phyloP scores from a whole-genome alignment of 179 eudicot species.

The Actinidia arguta region DNA sequence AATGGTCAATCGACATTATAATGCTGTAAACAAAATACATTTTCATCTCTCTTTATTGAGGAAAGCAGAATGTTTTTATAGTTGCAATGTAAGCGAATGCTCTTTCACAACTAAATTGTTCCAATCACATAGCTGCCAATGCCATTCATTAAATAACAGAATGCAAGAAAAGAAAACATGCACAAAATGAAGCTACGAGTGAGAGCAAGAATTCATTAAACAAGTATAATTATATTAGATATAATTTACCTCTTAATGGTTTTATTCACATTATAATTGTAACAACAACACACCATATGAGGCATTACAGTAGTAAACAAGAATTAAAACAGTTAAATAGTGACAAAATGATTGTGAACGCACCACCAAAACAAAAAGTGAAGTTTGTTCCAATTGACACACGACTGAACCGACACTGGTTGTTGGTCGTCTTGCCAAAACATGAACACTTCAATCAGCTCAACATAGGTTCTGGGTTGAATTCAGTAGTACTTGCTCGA shows the following conservation, averaged over 20 bases:
- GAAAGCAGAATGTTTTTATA: background rate
- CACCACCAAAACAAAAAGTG: conserved; percentile 6
- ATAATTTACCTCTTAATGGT: background rate
- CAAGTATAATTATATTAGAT: background rate
- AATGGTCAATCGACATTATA: background rate
- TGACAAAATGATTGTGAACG: conserved; percentile 1
- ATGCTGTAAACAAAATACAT: background rate
- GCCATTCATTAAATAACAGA: background rate
- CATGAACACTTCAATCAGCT: conserved; percentile 3
- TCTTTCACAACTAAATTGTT: background rate
- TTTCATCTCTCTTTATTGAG: conserved; percentile 14
- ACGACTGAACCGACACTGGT: conserved; percentile 12
- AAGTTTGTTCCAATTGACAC: background rate
- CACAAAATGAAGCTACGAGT: background rate
- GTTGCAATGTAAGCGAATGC: background rate
- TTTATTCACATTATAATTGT: background rate
- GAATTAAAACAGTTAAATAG: conserved; percentile 1
- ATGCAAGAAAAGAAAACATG: background rate
- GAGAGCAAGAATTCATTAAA: background rate
- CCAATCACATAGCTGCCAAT: background rate
- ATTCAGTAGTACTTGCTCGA: background rate
- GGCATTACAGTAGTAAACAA: conserved; percentile 14
- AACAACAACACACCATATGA: background rate
- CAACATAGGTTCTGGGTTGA: background rate
- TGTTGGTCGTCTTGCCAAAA: background rate